These are phyloP conservation scores for Colletotrichum sp. DNA, from an alignment of 2,329 filamentous ascomycete genomes.

Conservation along the genomic window DNA sequence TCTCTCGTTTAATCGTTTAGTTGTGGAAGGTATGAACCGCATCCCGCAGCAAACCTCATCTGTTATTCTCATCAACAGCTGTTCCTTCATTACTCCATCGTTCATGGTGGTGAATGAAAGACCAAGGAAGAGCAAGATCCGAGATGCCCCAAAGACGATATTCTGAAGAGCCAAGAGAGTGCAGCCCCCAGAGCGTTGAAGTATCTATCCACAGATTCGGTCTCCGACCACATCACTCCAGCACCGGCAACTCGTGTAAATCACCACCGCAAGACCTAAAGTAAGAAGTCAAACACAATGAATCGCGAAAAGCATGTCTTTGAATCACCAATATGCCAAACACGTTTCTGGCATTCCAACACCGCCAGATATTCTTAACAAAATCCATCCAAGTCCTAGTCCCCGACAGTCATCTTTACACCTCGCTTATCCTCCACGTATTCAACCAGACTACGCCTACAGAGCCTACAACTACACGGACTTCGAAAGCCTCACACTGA, in stretches of 20 bases:
- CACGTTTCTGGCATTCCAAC: too few relatives aligned
- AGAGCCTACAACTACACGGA: background rate
- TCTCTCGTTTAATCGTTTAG: background rate
- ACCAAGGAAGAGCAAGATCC: too few relatives aligned
- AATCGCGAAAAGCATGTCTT: too few relatives aligned
- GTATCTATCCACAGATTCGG: accelerated
- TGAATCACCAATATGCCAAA: too few relatives aligned
- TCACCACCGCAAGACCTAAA: too few relatives aligned
- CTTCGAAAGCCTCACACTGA: background rate
- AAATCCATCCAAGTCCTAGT: too few relatives aligned
- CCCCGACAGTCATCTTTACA: background rate
- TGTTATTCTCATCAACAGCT: accelerated
- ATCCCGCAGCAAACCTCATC: accelerated
- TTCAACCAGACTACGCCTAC: background rate
- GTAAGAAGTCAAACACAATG: too few relatives aligned
- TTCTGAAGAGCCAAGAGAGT: background rate
- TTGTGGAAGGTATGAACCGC: accelerated
- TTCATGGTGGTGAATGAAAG: background rate
- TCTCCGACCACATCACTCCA: background rate
- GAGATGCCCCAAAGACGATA: too few relatives aligned
- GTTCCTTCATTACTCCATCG: accelerated
- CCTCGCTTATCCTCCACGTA: accelerated
- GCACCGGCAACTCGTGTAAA: background rate
- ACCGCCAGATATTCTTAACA: too few relatives aligned
- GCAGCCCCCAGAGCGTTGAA: background rate